Evolutionary conservation across 306 rosid species (phyloP), one percentile per base, ranked within the genome.

Genomic region (Cicer chorassanicum): DNA sequence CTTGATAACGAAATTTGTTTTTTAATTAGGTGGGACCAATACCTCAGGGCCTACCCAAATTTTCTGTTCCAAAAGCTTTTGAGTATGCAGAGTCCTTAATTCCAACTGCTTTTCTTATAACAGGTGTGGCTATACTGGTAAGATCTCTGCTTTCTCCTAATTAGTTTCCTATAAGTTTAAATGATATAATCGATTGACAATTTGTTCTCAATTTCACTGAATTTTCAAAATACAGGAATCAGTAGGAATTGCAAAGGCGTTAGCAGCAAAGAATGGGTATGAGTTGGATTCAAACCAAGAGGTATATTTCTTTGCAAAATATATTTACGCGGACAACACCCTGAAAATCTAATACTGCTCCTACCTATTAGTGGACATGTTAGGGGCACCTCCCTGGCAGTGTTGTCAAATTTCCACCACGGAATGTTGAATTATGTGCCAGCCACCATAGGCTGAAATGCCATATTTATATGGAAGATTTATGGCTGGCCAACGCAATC

Each of bases 251-350:
- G 98, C 98, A 36, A 94, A 94, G 84, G 97, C 98, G 41, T 87
- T 94, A 80, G 98, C 98, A 55, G 98, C 95, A 8, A 94, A 94
- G 82, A 94, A 94, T 76, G 98, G 98, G 53, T 94, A 94, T 4
- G 98, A 94, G 79, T 87, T 94, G 87, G 98, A 91, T 79, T 90
- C 98, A 83, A 94, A 94, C 82, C 98, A 94, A 84, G 98, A 94
- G 97, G 98, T 94, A 85, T 86, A 82, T 57, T 57, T 78, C 51
- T 82, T 77, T 34, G 69, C 38, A 68, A 83, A 61, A 38, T 61
- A 34, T 39, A 19, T 46, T 53, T 21, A 21, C 65, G 18, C 24
- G 40, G n/a, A 34, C 68, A 49, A 21, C 8, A 54, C 43, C 62
- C 11, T 54, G 51, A 63, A 70, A 71, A 54, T 43, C 43, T 50